Base-by-base conservation (phyloP, 83 land plant species). In the Picea abies region DNA sequence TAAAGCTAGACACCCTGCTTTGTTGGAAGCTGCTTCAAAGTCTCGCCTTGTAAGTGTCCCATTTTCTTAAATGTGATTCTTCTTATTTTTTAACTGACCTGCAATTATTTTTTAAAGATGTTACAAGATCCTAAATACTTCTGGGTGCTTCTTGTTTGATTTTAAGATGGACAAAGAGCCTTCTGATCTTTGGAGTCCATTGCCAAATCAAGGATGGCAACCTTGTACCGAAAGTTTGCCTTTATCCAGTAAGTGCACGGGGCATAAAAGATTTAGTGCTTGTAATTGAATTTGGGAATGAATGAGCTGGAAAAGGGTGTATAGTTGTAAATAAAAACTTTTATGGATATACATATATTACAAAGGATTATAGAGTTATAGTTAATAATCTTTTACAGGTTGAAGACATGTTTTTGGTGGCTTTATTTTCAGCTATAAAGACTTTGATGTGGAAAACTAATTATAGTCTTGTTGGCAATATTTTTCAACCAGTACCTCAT, bases 171-270 rank as follows among this genome's bases (percentile, higher is more conserved):
- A 76, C 70, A 86, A 73, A 44, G 82, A 89, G 79, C 84, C 88
- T 61, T 65, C 84, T 47, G 87, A 89, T 66, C 86, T 93, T 6
- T 93, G 95, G 95, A 5, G 73, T 60, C 90, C 93, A 47, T 81
- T 91, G 84, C 73, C 84, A 41, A 56, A 84, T 69, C 88, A 93
- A 84, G 89, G 88, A 66, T 89, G 89, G 95, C 86, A 83, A 76
- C 84, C 85, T 16, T 89, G 89, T 81, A 47, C 63, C 16, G 70
- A 79, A 25, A 63, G 37, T 29, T 79, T 29, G 20, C 22, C 44
- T 26, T 39, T 39, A 37, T 67, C 71, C 49, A n/a, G 72, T 67
- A 47, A 73, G 77, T 73, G 47, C 11, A 25, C 9, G 41, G 14
- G 26, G 25, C n/a, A 17, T 47, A 73, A 70, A 37, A 10, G 7